Evolutionary conservation across 805 yeast genomes (phyloP).

Genomic region (Ogataea dorogensis): DNA sequence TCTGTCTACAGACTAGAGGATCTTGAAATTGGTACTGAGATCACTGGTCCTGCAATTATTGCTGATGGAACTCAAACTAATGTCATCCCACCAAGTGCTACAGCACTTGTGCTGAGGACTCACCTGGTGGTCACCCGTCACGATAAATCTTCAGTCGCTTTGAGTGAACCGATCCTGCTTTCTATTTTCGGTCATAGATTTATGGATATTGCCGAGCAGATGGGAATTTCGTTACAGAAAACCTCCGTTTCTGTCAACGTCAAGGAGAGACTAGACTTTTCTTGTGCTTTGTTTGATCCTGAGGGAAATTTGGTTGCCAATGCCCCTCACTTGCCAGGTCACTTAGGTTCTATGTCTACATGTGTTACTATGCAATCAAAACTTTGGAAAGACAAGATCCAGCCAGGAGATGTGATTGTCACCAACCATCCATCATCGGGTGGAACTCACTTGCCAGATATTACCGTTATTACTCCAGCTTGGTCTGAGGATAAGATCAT

Average conservation of each 20-base stretch:
- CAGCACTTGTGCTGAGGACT: constrained; percentile 53
- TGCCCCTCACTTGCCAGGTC: constrained; percentile 89
- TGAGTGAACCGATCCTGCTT: constrained; percentile 60
- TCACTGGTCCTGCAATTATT: constrained; percentile 72
- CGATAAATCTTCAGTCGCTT: constrained; percentile 29
- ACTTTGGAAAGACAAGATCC: constrained; percentile 60
- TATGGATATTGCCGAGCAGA: constrained; percentile 89
- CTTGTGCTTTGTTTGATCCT: constrained; percentile 78
- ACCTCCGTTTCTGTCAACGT: constrained; percentile 45
- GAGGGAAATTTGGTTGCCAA: constrained; percentile 78
- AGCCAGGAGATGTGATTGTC: constrained; percentile 72
- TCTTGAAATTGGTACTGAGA: constrained; percentile 48
- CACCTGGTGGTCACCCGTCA: constrained; percentile 52
- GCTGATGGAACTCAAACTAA: constrained; percentile 82
- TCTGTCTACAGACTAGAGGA: constrained; percentile 56
- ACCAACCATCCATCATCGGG: constrained; percentile 44
- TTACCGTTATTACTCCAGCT: constrained; percentile 58
- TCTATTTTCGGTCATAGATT: constrained; percentile 81
- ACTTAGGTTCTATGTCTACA: constrained; percentile 82
- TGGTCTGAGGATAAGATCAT: constrained; percentile 43
- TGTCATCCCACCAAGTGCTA: constrained; percentile 60
- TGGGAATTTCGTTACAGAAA: constrained; percentile 66
- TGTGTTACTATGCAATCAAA: constrained; percentile 66
- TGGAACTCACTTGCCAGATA: constrained; percentile 49
- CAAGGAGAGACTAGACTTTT: constrained; percentile 46